Evolutionary conservation across 352 stramenopile species (phyloP), one percentile per base, ranked within the genome.

Genomic region (Phytophthora ramorum): DNA sequence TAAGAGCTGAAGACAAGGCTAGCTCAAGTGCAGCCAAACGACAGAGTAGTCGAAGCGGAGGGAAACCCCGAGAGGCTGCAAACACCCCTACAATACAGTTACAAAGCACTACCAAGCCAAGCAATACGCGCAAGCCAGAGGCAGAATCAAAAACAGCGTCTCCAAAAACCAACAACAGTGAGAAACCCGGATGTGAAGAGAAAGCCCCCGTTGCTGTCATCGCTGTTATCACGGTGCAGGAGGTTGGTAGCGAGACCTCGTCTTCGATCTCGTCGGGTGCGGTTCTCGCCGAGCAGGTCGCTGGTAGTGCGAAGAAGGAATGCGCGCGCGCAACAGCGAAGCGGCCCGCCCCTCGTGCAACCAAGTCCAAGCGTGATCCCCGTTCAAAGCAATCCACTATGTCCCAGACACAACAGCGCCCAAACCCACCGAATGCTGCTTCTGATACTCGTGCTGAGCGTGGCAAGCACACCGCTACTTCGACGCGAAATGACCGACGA

Each of bases 1-100:
- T 93, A 17, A 79, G 65, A 35, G 81, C 65, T 0, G 66, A 81
- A 38, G 71, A 77, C 14, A 56, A 44, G 14, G 6, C 9, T 17
- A 43, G n/a, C 17, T 28, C 26, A 57, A 20, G 7, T 10, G 16
- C 26, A 58, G 47, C 13, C 14, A 71, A 74, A 41, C 55, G 51
- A 10, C 46, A 63, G 20, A 9, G n/a, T 48, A 34, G 26, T 37
- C 54, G 62, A 7, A 47, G 45, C 50, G 40, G 51, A 60, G 30
- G n/a, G 7, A 47, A 49, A 58, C 22, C 55, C 8, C 40, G 48
- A 43, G 46, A 62, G 5, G 20, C 13, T 35, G 13, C 40, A 17
- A 38, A 41, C 30, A 10, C 20, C 4, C 14, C 19, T 2, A 28
- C 9, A 58, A 14, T 9, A 26, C 13, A 34, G 26, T 20, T 19